phyloP scores from a whole-genome alignment of 495 filamentous ascomycete species.

The Penicillium roqueforti region DNA sequence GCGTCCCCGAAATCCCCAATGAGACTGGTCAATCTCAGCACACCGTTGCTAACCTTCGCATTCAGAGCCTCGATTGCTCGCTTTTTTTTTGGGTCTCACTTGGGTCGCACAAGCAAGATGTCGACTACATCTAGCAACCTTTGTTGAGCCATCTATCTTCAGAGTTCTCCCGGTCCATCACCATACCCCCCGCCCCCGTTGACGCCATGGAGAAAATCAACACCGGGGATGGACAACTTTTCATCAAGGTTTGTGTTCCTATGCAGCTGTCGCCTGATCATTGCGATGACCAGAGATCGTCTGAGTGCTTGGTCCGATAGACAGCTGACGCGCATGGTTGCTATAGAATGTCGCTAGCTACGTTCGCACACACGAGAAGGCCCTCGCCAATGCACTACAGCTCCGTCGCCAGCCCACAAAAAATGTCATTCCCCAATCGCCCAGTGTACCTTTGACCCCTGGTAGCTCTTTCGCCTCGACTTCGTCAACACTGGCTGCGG shows the following conservation, averaged over 20 bases:
- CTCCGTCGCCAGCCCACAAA: constrained; percentile 60
- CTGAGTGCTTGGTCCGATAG: not conserved
- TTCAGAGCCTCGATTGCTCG: constrained; percentile 7
- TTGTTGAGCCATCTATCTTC: constrained; percentile 39
- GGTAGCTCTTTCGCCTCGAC: constrained; percentile 61
- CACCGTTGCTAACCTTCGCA: constrained; percentile 4
- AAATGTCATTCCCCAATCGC: constrained; percentile 53
- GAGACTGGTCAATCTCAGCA: constrained; percentile 1
- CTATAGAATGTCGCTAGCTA: constrained; percentile 85
- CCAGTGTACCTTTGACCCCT: constrained; percentile 47
- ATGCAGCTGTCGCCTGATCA: not conserved
- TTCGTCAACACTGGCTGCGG: constrained; percentile 68
- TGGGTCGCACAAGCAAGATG: constrained; percentile 39
- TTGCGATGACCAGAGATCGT: not conserved
- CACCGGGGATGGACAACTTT: constrained; percentile 83
- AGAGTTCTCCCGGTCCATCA: constrained; percentile 31
- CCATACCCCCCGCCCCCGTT: constrained; percentile 16
- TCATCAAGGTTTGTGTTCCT: constrained; percentile 64
- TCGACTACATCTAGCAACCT: constrained; percentile 31
- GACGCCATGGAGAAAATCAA: constrained; percentile 50
- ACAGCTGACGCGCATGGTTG: constrained; percentile 9
- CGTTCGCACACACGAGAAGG: constrained; percentile 95
- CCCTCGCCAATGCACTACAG: constrained; percentile 91
- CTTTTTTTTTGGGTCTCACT: constrained; percentile 9
- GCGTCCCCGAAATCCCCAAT: constrained; percentile 13